These are phyloP conservation scores for Globisporangium carolinianum DNA, from an alignment of 352 stramenopile species.

Conservation along the genomic window DNA sequence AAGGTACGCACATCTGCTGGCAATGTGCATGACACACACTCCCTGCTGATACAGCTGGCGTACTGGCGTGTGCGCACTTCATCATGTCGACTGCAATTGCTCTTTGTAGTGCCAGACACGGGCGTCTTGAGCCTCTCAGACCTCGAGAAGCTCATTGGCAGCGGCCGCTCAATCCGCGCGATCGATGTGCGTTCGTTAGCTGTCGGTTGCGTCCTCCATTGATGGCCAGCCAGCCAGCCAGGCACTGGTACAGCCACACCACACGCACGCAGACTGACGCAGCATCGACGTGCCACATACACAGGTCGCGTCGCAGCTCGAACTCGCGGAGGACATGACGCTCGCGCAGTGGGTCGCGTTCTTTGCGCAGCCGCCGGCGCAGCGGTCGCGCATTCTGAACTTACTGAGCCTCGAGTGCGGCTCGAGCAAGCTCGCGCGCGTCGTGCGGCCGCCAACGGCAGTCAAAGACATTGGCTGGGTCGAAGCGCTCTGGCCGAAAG, in stretches of 20 bases:
- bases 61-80: too few species aligned
- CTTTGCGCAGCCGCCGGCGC: conserved; percentile 12
- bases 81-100: too few species aligned
- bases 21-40: too few species aligned
- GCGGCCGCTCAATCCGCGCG: conserved; percentile 19
- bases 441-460: conserved; percentile 23
- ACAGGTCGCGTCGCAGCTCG: conserved; percentile 24
- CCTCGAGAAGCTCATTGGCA: conserved; percentile 20
- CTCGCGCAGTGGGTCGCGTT: conserved; percentile 28
- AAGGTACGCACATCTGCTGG: conserved; percentile 8
- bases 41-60: too few species aligned
- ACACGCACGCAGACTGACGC: neutral
- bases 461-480: conserved; percentile 38
- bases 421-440: conserved; percentile 20
- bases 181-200: conserved; percentile 21
- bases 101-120: conserved; percentile 2
- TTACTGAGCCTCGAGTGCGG: conserved; percentile 33
- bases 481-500: conserved; percentile 24
- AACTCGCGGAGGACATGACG: conserved; percentile 27
- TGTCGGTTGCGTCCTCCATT: neutral
- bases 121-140: conserved; percentile 14
- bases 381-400: conserved; percentile 23
- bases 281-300: too few species aligned
- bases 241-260: too few species aligned
- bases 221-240: too few species aligned